phyloP scores from a whole-genome alignment of 345 rosid species.

The Arabidopsis arenosa region DNA sequence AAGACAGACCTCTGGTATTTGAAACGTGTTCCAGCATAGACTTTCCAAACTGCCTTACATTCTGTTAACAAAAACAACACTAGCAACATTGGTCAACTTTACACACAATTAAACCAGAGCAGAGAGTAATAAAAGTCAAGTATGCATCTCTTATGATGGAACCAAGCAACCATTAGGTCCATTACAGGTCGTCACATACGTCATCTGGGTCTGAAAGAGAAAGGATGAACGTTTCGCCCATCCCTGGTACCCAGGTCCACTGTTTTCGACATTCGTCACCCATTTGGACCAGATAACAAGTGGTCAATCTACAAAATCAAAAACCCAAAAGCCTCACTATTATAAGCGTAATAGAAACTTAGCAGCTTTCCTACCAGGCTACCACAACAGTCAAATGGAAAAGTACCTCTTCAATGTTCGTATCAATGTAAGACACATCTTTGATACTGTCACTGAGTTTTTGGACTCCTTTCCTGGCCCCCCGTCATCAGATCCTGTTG shows the following conservation, averaged over 20 bases:
- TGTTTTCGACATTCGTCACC: constrained; percentile 72
- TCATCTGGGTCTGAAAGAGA: constrained; percentile 91
- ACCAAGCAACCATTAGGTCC: constrained; percentile 26
- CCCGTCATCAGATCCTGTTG: constrained; percentile 95
- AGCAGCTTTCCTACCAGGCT: constrained; percentile 12
- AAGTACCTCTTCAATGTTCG: constrained; percentile 80
- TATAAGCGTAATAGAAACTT: constrained; percentile 22
- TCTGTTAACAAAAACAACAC: constrained; percentile 56
- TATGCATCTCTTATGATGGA: constrained; percentile 38
- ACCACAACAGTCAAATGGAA: constrained; percentile 28
- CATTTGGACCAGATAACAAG: constrained; percentile 69
- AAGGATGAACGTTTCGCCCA: constrained; percentile 86
- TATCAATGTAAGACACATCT: constrained; percentile 69
- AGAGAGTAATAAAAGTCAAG: constrained; percentile 17
- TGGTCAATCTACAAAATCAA: constrained; percentile 69
- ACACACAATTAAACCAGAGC: constrained; percentile 29
- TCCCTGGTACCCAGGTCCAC: constrained; percentile 94
- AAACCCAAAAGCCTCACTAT: constrained; percentile 32
- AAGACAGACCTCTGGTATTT: constrained; percentile 74
- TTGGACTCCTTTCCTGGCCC: constrained; percentile 77
- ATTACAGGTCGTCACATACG: constrained; percentile 50
- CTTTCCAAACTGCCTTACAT: constrained; percentile 85
- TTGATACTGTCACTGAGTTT: constrained; percentile 78
- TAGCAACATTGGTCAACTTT: constrained; percentile 29
- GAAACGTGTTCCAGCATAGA: constrained; percentile 88